phyloP scores from a whole-genome alignment of 805 yeast genomes.

The Metschnikowia cubensis region DNA sequence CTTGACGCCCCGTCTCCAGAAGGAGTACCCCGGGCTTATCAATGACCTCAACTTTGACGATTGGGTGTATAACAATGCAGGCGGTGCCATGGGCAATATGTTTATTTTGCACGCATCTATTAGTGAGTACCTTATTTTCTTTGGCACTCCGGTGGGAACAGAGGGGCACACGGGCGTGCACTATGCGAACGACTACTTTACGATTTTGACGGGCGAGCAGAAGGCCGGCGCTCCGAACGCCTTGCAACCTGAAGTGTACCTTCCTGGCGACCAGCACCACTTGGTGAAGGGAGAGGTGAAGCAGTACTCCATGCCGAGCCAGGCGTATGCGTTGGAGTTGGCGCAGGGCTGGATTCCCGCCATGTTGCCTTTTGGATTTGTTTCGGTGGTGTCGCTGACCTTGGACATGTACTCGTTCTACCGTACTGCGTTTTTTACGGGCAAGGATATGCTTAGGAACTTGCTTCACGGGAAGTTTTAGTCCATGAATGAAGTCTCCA shows the following conservation, averaged over 20 bases:
- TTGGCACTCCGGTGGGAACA: constrained; percentile 91
- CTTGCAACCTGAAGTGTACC: constrained; percentile 62
- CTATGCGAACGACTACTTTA: constrained; percentile 96
- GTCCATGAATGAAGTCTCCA: background rate
- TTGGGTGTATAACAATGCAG: constrained; percentile 97
- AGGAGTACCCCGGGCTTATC: constrained; percentile 68
- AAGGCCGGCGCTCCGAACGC: constrained; percentile 65
- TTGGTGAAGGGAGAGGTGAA: constrained; percentile 67
- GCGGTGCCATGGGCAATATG: constrained; percentile 98
- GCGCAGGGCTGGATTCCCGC: constrained; percentile 99
- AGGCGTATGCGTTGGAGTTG: constrained; percentile 83
- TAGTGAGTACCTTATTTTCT: constrained; percentile 86
- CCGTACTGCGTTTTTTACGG: constrained; percentile 73
- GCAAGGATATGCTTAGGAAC: constrained; percentile 68
- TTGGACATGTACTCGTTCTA: constrained; percentile 67
- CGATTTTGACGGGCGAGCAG: constrained; percentile 79
- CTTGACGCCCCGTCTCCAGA: constrained; percentile 43
- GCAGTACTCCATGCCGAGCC: constrained; percentile 84
- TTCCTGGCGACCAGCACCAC: constrained; percentile 86
- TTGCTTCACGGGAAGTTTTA: constrained; percentile 68
- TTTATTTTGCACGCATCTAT: constrained; percentile 91
- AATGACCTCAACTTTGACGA: constrained; percentile 71
- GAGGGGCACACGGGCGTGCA: constrained; percentile 97
- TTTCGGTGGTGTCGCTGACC: constrained; percentile 76
- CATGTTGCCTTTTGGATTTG: constrained; percentile 94